Conservation (phyloP, 208 protist species). For the Herpetomonas tarakana region DNA sequence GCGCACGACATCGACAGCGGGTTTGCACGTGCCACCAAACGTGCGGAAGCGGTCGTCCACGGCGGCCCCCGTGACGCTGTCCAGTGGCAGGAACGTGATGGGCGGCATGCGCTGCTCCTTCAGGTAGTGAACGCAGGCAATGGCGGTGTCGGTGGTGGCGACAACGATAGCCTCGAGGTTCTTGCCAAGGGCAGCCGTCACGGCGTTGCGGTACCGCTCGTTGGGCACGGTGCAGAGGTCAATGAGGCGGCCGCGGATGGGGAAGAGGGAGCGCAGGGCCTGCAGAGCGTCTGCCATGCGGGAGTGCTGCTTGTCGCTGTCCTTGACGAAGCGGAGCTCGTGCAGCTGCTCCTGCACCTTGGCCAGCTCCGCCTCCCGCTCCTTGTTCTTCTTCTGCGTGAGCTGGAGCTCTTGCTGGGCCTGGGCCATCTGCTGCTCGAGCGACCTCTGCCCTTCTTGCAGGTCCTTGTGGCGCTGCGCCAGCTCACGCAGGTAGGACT, state of each 20-base stretch:
- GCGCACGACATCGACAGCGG: slow-evolving; percentile 93
- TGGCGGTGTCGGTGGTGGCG: slow-evolving; percentile 90
- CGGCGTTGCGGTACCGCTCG: slow-evolving; percentile 89
- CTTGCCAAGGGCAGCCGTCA: slow-evolving; percentile 96
- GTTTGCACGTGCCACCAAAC: slow-evolving; percentile 89
- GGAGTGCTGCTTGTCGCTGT: slow-evolving; percentile 70
- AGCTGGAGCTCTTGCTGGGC: slow-evolving; percentile 31
- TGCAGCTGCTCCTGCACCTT: slow-evolving; percentile 89
- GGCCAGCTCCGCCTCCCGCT: slow-evolving; percentile 76
- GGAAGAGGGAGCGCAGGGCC: slow-evolving; percentile 87
- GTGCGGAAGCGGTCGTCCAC: slow-evolving; percentile 91
- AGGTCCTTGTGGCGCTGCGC: slow-evolving; percentile 52
- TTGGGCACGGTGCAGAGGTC: slow-evolving; percentile 94
- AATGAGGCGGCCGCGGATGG: slow-evolving; percentile 85
- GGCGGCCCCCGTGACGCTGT: slow-evolving; percentile 83
- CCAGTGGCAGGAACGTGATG: slow-evolving; percentile 96
- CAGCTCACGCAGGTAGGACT: slow-evolving; percentile 41
- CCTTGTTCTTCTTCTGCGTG: slow-evolving; percentile 54
- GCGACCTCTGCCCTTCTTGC: slow-evolving; percentile 22
- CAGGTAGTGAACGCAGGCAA: slow-evolving; percentile 95
- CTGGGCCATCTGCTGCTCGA: slow-evolving; percentile 39
- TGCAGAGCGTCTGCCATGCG: slow-evolving; percentile 86
- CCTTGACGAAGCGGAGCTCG: slow-evolving; percentile 80
- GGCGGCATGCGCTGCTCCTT: slow-evolving; percentile 93
- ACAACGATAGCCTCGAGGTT: slow-evolving; percentile 97